Evolutionary conservation across 306 rosid genomes (phyloP), one percentile per base, ranked within the genome.

Genomic region (Pterocarpus santalinus): DNA sequence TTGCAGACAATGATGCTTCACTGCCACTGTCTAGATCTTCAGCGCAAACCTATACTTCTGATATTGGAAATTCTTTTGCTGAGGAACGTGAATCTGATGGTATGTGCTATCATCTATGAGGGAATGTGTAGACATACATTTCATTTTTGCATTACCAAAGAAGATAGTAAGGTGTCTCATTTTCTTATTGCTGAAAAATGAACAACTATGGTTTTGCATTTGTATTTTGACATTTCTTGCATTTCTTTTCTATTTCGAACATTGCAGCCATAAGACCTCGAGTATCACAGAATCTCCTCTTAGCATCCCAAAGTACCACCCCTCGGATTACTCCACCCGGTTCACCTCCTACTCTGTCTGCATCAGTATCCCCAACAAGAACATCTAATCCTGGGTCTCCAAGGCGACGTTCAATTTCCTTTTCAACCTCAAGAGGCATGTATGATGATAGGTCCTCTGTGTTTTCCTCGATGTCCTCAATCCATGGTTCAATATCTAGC

Each of bases 351-450:
- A 81, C 70, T 58, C 44, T 89, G 65, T 95, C 99, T 51, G 97
- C 93, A 36, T 91, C 98, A 10, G 90, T 86, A 51, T 93, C 99
- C 5, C 99, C 99, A 15, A 90, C 97, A 11, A 92, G 84, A 87
- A 87, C 88, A 65, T 89, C 98, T 38, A 88, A 87, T 72, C 89
- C 97, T 30, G 86, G 43, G 65, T 93, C 99, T 60, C 99, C 99
- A 52, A 89, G 85, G 88, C 89, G 96, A 34, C 96, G 85, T 78
- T 83, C 98, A 9, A 70, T 93, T 79, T 95, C 97, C 53, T 91
- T 95, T 79, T 74, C 97, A 81, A 83, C 89, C 67, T 80, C 98
- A 57, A 87, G 94, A 80, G 96, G 93, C 83, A 81, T 86, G 82
- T 82, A 81, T 79, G 97, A 89, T 69, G 94, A 91, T 60, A 87